Evolutionary conservation across 805 yeast genomes (phyloP), one percentile per base, ranked within the genome.

Genomic region (Cyberlindnera euphorbiiphila): DNA sequence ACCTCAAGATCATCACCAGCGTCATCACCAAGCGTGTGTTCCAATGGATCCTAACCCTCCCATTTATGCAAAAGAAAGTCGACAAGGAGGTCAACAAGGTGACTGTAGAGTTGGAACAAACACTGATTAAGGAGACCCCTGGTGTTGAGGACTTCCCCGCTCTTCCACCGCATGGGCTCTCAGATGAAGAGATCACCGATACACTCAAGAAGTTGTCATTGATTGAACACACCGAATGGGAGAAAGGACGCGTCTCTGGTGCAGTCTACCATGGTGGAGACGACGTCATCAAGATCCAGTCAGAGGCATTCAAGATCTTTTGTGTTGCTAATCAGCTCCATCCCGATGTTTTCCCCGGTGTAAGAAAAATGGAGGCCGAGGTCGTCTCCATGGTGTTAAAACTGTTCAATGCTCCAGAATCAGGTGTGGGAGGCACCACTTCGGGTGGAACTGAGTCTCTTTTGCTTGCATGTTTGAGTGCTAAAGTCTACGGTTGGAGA

Each of bases 361-460:
- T 91, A 7, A 76, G 98, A 29, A 88, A 91, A 60, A 89, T 91
- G 96, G 98, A 91, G 57, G 68, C 96, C 6, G 98, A 93, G 55
- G 86, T 89, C 9, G 97, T 91, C 4, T 69, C 91, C 1, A 93
- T 93, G 98, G 89, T 84, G 5, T 65, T 93, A 45, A 71, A 69
- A 14, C 55, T 89, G 52, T 91, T 82, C 66, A 72, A 89, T 59
- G 96, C 91, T 0, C 96, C 97, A 1, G 64, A 68, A 10, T 64
- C 68, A 2, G 68, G 69, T 19, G 78, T 78, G 48, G 98, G 98
- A 12, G 79, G 93, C 6, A 74, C 95, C 0, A 81, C 96, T 1
- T 80, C 91, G 3, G 98, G 98, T 12, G 98, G 98, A 17, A 89
- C 98, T 0, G 98, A 91, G 61, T 91, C 98, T 1, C 64, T 91